Conservation (phyloP, 139 green algal genomes). For the Micractinium conductrix region DNA sequence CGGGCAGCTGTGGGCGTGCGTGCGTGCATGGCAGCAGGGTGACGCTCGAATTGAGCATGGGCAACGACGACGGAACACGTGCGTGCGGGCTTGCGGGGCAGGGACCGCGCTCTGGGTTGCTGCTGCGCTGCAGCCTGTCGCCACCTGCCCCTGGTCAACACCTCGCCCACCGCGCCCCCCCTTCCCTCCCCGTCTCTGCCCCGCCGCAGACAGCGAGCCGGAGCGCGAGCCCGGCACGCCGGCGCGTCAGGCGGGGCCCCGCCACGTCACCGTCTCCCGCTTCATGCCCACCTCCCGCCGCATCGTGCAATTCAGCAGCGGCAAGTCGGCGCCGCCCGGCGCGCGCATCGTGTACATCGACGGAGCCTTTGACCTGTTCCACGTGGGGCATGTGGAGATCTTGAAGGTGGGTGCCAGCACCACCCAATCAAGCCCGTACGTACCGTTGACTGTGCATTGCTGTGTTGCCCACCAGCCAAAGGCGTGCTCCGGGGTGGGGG, state of each 20-base stretch:
- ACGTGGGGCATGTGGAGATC: slow-evolving; percentile 94
- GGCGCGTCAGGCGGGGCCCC: not conserved
- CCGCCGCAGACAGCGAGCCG: slow-evolving; percentile 15
- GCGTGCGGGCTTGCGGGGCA: no score
- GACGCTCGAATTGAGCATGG: no score
- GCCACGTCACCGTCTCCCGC: slow-evolving; percentile 50
- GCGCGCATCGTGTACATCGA: slow-evolving; percentile 97
- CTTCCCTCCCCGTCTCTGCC: not conserved
- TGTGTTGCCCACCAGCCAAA: no score
- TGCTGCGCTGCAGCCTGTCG: no score
- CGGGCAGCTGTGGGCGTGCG: no score
- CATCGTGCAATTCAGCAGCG: slow-evolving; percentile 73
- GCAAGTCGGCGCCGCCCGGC: slow-evolving; percentile 54
- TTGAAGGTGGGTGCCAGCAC: slow-evolving; percentile 67
- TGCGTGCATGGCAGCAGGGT: no score
- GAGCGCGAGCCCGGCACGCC: slow-evolving; percentile 13
- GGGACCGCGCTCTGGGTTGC: no score
- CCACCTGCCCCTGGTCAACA: no score
- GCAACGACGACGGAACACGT: no score
- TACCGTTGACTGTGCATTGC: no score
- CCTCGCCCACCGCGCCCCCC: no score
- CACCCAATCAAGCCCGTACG: not conserved
- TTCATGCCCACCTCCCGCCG: slow-evolving; percentile 95
- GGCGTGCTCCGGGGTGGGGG: not conserved
- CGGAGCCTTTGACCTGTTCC: slow-evolving; percentile 98